A percentile compares a stretch with the other conserved stretches of the same genome.
phyloP scores from a whole-genome alignment of 306 rosid species.

The Morella rubra region DNA sequence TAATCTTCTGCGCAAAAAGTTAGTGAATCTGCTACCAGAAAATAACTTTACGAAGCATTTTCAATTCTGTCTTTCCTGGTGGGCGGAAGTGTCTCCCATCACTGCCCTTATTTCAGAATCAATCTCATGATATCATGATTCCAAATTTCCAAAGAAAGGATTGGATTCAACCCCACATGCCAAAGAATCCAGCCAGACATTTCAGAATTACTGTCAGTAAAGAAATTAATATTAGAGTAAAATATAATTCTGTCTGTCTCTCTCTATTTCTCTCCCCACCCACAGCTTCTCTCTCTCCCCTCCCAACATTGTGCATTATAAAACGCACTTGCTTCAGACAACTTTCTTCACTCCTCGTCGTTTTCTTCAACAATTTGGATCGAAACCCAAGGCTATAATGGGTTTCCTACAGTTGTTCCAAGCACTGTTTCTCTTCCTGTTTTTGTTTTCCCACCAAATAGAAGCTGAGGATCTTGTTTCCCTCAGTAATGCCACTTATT shows the following conservation, averaged over 20 bases:
- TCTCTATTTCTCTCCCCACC: background rate
- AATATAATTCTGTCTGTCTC: slow-evolving; percentile 23
- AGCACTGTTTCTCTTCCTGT: slow-evolving; percentile 41
- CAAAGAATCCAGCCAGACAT: slow-evolving; percentile 24
- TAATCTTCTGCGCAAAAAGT: background rate
- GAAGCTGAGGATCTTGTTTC: slow-evolving; percentile 36
- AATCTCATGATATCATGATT: slow-evolving; percentile 16
- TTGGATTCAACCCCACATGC: slow-evolving; percentile 51
- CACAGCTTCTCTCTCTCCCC: background rate
- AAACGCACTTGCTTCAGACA: slow-evolving; percentile 38
- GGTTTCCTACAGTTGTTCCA: slow-evolving; percentile 35
- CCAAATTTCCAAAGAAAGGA: slow-evolving; percentile 30
- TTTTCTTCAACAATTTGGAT: slow-evolving; percentile 28
- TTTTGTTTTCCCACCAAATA: slow-evolving; percentile 45
- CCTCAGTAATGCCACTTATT: slow-evolving; percentile 17
- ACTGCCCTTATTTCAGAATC: slow-evolving; percentile 21
- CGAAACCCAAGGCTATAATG: slow-evolving; percentile 63
- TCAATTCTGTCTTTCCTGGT: slow-evolving; percentile 17
- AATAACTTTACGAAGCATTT: slow-evolving; percentile 9
- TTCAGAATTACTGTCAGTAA: slow-evolving; percentile 14
- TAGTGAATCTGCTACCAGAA: slow-evolving; percentile 14
- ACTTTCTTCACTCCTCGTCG: slow-evolving; percentile 38
- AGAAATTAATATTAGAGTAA: background rate
- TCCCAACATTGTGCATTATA: slow-evolving; percentile 35
- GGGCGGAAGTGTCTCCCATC: slow-evolving; percentile 29